Evolutionary conservation across 2,329 filamentous ascomycete species (phyloP).

Genomic region (Calonectria ilicicola): DNA sequence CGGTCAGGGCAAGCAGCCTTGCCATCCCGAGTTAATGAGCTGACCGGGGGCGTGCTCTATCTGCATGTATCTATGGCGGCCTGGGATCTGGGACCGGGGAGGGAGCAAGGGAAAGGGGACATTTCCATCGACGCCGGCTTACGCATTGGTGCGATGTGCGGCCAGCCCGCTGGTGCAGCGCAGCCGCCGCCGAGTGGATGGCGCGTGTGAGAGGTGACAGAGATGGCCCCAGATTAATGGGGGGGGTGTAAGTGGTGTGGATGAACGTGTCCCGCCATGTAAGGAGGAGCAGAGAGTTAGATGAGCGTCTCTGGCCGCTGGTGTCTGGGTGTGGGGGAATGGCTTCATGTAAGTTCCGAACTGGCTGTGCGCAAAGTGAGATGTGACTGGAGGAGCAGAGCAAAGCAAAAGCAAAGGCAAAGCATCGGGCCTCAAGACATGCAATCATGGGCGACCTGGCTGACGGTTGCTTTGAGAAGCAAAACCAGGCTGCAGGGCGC

Average conservation of each 20-base stretch:
- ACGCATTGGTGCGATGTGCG: conserved; percentile 20
- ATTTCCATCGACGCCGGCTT: conserved; percentile 18
- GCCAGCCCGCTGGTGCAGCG: conserved; percentile 19
- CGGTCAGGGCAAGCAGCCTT: conserved; percentile 18
- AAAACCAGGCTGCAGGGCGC: neutral
- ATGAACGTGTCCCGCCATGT: neutral
- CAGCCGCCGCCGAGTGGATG: conserved; percentile 2
- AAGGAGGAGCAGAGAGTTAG: conserved; percentile 1
- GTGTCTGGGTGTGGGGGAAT: neutral
- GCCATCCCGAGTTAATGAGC: conserved; percentile 16
- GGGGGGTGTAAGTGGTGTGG: conserved; percentile 9
- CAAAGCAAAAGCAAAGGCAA: too few species aligned
- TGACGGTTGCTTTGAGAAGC: neutral
- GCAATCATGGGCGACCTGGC: neutral
- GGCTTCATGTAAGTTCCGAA: conserved; percentile 2
- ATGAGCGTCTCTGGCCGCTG: neutral
- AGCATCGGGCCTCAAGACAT: neutral
- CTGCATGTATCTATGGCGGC: neutral
- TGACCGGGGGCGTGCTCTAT: conserved; percentile 5
- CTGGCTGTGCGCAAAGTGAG: neutral
- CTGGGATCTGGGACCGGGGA: conserved; percentile 9
- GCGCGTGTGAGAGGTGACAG: conserved; percentile 15
- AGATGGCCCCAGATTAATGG: conserved; percentile 11
- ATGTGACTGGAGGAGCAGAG: neutral
- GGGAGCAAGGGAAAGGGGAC: conserved; percentile 9